Conservation (phyloP, 2,329 filamentous ascomycete genomes). For the Botrytis tulipae region DNA sequence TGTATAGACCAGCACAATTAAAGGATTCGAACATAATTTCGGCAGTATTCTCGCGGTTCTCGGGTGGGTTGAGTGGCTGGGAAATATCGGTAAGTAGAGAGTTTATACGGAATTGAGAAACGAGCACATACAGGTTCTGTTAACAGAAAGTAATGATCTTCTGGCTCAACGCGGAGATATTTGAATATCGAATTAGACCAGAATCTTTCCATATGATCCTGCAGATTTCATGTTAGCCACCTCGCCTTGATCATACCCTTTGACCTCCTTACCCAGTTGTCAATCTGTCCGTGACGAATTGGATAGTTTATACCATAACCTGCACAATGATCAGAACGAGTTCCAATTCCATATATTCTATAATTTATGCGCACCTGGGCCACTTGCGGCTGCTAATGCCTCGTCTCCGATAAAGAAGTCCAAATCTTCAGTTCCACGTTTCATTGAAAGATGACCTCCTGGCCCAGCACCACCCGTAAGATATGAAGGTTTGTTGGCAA, state of each 20-base stretch:
- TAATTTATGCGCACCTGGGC: slow-evolving; percentile 61
- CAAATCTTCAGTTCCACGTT: slow-evolving; percentile 94
- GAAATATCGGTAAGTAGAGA: slow-evolving; percentile 12
- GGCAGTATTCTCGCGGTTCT: slow-evolving; percentile 98
- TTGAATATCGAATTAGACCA: slow-evolving; percentile 99
- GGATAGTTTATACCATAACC: slow-evolving; percentile 97
- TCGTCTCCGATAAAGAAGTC: slow-evolving; percentile 99
- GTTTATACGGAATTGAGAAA: neutral
- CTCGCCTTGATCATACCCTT: slow-evolving; percentile 2
- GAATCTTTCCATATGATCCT: slow-evolving; percentile 99
- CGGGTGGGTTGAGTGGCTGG: slow-evolving; percentile 92
- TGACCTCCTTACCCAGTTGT: slow-evolving; percentile 80
- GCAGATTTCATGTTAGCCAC: slow-evolving; percentile 27
- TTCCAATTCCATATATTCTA: slow-evolving; percentile 23
- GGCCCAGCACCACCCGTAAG: slow-evolving; percentile 86
- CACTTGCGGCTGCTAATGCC: slow-evolving; percentile 77
- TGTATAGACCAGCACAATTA: slow-evolving; percentile 98
- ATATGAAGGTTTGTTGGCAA: slow-evolving; percentile 94
- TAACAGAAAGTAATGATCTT: slow-evolving; percentile 97
- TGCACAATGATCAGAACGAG: slow-evolving; percentile 39
- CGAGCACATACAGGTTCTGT: slow-evolving; percentile 77
- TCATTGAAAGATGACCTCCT: slow-evolving; percentile 77
- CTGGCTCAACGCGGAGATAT: slow-evolving; percentile 94
- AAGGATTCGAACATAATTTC: slow-evolving; percentile 99
- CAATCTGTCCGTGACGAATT: slow-evolving; percentile 95